Evolutionary conservation across 164 flowering plant genomes (phyloP).

Genomic region (Macadamia tetraphylla): DNA sequence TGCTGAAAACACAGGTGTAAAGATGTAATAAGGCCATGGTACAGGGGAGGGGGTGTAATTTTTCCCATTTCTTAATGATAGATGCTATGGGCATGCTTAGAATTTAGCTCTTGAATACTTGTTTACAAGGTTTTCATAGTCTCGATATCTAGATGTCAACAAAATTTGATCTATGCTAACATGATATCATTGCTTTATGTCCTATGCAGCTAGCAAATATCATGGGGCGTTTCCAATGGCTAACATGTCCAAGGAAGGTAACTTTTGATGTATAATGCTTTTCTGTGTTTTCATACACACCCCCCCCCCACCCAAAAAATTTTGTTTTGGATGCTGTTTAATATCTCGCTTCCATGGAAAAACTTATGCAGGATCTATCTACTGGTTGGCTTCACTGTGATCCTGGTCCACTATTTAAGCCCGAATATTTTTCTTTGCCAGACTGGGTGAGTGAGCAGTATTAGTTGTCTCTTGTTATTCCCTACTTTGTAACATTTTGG

Average conservation of each 20-base stretch:
- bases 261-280: slow-evolving; percentile 2
- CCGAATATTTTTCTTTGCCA: slow-evolving; percentile 49
- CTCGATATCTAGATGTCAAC: not conserved
- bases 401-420: slow-evolving; percentile 85
- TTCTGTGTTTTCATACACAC: not conserved
- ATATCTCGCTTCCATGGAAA: slow-evolving; percentile 3
- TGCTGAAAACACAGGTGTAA: no score
- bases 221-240: slow-evolving; percentile 83
- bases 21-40: no score
- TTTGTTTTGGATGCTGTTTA: not conserved
- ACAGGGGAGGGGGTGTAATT: no score
- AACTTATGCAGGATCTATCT: slow-evolving; percentile 65
- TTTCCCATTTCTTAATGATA: no score
- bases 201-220: slow-evolving; percentile 79
- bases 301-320: no score
- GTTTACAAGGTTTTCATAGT: not conserved
- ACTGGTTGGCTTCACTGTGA: slow-evolving; percentile 99
- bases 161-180: not conserved
- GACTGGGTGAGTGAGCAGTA: slow-evolving; percentile 53
- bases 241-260: slow-evolving; percentile 95
- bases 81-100: no score
- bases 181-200: not conserved
- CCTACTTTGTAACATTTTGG: not conserved
- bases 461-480: not conserved
- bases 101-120: not conserved